These are phyloP conservation scores for Phaeosphaeria sp. DNA, from an alignment of 2,329 filamentous ascomycete species.

Conservation along the genomic window DNA sequence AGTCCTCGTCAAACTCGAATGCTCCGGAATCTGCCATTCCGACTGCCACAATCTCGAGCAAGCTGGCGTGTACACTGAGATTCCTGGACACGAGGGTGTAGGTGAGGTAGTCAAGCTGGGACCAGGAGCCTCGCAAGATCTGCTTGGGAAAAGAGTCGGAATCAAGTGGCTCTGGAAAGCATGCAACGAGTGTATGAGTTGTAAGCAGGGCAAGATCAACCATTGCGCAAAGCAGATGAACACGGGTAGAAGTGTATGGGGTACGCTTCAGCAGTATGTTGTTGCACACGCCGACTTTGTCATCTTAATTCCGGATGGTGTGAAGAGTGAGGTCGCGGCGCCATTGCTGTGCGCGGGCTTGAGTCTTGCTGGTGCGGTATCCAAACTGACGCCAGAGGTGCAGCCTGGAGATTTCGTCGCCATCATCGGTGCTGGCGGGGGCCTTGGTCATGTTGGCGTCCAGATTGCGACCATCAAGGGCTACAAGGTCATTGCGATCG, in stretches of 20 bases:
- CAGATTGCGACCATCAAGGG: constrained; percentile 89
- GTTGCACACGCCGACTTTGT: constrained; percentile 43
- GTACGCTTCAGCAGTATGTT: constrained; percentile 45
- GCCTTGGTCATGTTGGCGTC: constrained; percentile 77
- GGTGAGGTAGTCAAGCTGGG: constrained; percentile 51
- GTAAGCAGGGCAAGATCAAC: constrained; percentile 46
- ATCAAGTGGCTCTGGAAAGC: constrained; percentile 56
- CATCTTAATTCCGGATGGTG: constrained; percentile 42
- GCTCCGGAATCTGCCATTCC: constrained; percentile 56
- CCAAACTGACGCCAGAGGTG: constrained; percentile 79
- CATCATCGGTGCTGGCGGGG: constrained; percentile 84
- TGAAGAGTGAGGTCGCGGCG: constrained; percentile 45
- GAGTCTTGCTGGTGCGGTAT: constrained; percentile 79
- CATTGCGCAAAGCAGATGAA: constrained; percentile 53
- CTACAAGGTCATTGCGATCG: constrained; percentile 80
- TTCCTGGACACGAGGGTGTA: constrained; percentile 57
- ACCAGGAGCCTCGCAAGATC: constrained; percentile 16
- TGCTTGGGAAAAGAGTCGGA: constrained; percentile 50
- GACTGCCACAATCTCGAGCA: constrained; percentile 55
- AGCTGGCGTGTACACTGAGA: constrained; percentile 53
- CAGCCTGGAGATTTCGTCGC: constrained; percentile 77
- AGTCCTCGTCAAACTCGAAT: constrained; percentile 56
- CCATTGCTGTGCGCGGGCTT: constrained; percentile 46
- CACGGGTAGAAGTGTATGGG: constrained; percentile 48
- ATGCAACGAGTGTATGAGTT: constrained; percentile 48